These are phyloP conservation scores for Solanum commersonii DNA, from an alignment of 257 asterid species.

Conservation along the genomic window DNA sequence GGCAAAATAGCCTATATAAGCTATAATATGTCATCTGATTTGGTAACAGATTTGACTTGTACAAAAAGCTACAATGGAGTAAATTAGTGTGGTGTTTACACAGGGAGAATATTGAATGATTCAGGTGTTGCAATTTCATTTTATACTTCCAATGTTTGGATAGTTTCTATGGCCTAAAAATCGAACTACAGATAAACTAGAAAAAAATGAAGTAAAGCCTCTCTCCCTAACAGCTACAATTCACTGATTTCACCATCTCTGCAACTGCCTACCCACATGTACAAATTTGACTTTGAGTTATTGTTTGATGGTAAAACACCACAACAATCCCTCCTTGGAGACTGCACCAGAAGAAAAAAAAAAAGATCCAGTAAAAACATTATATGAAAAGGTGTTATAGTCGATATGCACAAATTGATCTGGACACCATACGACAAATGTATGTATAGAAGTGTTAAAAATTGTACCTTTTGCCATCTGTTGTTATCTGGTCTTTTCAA, in stretches of 20 bases:
- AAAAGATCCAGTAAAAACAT: not conserved
- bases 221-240: slow-evolving; percentile 19
- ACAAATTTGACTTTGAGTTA: slow-evolving; percentile 26
- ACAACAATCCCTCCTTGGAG: slow-evolving; percentile 87
- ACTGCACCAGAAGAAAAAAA: slow-evolving; percentile 17
- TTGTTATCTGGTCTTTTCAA: slow-evolving; percentile 45
- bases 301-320: slow-evolving; percentile 58
- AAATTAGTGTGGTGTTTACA: slow-evolving; percentile 22
- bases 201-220: not conserved
- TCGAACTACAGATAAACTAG: not conserved
- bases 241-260: slow-evolving; percentile 53
- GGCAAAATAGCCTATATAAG: not conserved
- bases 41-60: not conserved
- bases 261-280: slow-evolving; percentile 75
- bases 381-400: not conserved
- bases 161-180: not conserved
- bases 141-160: not conserved
- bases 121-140: slow-evolving; percentile 15
- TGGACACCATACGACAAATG: not conserved
- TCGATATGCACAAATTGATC: not conserved
- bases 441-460: not conserved
- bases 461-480: slow-evolving; percentile 48
- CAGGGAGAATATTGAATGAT: not conserved
- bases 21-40: not conserved
- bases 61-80: slow-evolving; percentile 15